A percentile compares a stretch with the other conserved stretches of the same genome.
Conservation (phyloP, 768 basidiomycete species). For the Podaxis sp. region DNA sequence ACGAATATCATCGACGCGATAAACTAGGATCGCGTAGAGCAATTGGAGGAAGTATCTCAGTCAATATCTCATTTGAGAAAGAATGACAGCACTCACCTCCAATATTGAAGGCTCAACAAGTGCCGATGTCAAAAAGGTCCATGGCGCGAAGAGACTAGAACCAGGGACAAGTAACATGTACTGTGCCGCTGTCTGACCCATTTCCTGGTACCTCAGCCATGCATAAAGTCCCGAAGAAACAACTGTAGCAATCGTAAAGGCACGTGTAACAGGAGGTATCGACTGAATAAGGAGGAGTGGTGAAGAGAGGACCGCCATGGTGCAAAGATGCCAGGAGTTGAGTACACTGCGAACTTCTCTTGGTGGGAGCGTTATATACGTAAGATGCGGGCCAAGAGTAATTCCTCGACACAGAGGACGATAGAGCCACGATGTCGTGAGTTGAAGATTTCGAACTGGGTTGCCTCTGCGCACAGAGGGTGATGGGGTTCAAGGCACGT, state of each 20-base stretch:
- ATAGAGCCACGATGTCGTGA: neutral
- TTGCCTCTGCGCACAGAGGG: neutral
- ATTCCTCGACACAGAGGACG: neutral
- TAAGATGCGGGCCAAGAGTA: neutral
- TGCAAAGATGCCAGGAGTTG: slow-evolving; percentile 12
- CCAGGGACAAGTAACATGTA: slow-evolving; percentile 84
- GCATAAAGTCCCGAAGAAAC: slow-evolving; percentile 54
- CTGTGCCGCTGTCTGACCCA: slow-evolving; percentile 36
- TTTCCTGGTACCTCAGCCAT: slow-evolving; percentile 57
- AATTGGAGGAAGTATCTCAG: neutral
- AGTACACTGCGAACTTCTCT: neutral
- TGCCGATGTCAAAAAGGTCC: slow-evolving; percentile 89
- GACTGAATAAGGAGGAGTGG: slow-evolving; percentile 65
- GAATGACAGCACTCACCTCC: slow-evolving; percentile 56
- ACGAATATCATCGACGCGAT: slow-evolving; percentile 71
- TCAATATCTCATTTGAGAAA: slow-evolving; percentile 2
- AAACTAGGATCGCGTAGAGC: slow-evolving; percentile 47
- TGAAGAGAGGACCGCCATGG: slow-evolving; percentile 75
- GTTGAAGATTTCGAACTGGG: neutral
- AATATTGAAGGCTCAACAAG: slow-evolving; percentile 80
- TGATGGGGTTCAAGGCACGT: slow-evolving; percentile 18
- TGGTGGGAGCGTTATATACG: neutral
- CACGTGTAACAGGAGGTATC: slow-evolving; percentile 76
- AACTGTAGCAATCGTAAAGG: slow-evolving; percentile 60
- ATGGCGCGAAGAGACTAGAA: slow-evolving; percentile 77